A percentile compares a stretch with the other conserved stretches of the same genome.
These are phyloP conservation scores for Pichia sp. DNA, from an alignment of 1,139 yeast genomes.

Conservation along the genomic window DNA sequence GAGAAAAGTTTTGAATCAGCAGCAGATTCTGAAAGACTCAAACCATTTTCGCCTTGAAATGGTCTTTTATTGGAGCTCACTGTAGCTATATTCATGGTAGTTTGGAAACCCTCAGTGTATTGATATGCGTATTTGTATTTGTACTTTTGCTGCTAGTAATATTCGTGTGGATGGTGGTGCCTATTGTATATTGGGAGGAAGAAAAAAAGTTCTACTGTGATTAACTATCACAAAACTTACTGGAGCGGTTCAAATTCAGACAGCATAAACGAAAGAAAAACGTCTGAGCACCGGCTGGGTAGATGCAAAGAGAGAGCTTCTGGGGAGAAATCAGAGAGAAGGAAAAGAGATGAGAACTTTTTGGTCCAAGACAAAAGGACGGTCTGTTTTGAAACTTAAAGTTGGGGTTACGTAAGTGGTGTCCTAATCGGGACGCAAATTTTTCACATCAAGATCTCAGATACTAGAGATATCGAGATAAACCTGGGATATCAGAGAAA, in stretches of 20 bases:
- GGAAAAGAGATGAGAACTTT: slow-evolving; percentile 1
- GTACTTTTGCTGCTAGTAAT: background rate
- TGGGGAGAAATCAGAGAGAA: background rate
- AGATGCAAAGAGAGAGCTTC: background rate
- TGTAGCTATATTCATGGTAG: background rate
- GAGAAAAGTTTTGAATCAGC: slow-evolving; percentile 1
- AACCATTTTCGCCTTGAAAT: slow-evolving; percentile 2
- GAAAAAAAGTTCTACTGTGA: too few relatives aligned
- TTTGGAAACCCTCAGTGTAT: background rate
- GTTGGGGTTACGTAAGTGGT: background rate
- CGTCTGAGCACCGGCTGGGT: background rate
- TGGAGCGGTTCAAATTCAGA: background rate
- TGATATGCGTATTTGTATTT: background rate
- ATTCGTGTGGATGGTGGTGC: background rate
- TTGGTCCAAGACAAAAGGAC: background rate
- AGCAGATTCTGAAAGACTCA: background rate
- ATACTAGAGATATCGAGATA: background rate
- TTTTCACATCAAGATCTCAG: background rate
- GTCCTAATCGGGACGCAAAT: slow-evolving; percentile 1
- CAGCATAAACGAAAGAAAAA: background rate
- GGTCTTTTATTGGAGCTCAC: slow-evolving; percentile 6
- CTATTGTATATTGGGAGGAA: too few relatives aligned
- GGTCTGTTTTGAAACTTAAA: background rate
- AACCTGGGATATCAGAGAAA: background rate
- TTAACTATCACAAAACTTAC: background rate